A percentile compares a stretch with the other conserved stretches of the same genome.
Conservation (phyloP, 2,329 filamentous ascomycete genomes). For the Ophiostoma tasmaniense region DNA sequence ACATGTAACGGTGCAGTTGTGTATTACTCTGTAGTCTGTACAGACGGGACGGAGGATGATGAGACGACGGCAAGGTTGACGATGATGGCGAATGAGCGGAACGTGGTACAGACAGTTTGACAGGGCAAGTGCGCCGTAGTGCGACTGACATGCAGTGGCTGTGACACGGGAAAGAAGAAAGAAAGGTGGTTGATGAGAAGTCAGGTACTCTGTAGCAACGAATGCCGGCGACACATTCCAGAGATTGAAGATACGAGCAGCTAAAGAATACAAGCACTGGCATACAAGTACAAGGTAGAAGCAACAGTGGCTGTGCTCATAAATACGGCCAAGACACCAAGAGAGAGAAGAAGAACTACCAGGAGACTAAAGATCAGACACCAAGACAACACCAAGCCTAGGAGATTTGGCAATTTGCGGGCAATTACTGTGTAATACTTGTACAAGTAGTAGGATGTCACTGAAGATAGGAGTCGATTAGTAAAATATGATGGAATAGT, state of each 20-base stretch:
- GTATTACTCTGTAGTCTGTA: neutral
- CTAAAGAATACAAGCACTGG: neutral
- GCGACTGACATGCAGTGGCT: neutral
- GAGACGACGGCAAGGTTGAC: neutral
- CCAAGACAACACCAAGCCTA: slow-evolving; percentile 3
- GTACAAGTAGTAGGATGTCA: neutral
- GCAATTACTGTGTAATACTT: neutral
- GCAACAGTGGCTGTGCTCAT: neutral
- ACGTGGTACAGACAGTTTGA: neutral
- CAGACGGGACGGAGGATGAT: neutral
- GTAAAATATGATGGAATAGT: no score
- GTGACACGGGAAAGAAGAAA: neutral
- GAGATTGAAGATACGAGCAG: neutral
- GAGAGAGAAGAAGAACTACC: neutral
- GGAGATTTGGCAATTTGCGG: slow-evolving; percentile 1
- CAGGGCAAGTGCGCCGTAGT: neutral
- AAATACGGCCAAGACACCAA: neutral
- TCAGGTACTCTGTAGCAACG: neutral
- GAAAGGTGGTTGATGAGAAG: neutral
- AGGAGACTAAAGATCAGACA: neutral
- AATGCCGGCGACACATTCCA: neutral
- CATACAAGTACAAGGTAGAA: neutral
- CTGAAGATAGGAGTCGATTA: neutral
- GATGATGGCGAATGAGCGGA: neutral
- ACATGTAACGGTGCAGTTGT: neutral